Base-by-base conservation (phyloP, 768 basidiomycete genomes). In the Pleurotus djamor region DNA sequence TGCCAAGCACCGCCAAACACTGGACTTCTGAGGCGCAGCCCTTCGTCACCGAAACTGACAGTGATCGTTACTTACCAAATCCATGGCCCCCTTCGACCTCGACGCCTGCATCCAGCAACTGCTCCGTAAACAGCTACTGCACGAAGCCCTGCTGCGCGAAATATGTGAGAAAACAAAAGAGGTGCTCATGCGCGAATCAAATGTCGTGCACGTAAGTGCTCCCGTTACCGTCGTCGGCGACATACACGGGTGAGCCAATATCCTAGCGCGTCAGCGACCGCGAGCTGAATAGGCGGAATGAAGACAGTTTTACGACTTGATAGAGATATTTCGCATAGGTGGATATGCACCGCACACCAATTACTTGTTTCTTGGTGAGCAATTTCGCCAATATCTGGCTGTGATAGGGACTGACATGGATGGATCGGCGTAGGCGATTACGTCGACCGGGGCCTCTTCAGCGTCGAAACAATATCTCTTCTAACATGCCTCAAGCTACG, bases 81-180 rank as follows among this genome's bases (percentile, higher is more conserved):
- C 48, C 69, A 83, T 83, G 82, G 81, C 81, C 58, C 82, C 92
- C 69, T 96, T 98, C 81, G 93, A 98, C 81, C 88, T 98, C 70
- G 95, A 98, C 80, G 93, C 92, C 61, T 98, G 95, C 74, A 98
- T 98, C 69, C 79, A 90, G 67, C 92, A 95, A 68, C 80, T 96
- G 58, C 84, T 94, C 36, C 83, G 88, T 55, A 97, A 97, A 77
- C 95, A 97, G 64, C 86, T 99, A 12, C 80, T 99, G 4, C 96
- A 96, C 66, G 96, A 98, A 76, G 91, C 94, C 1, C 81, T 98
- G 32, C 74, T 99, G 47, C 89, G 95, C 52, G 96, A 99, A 80
- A 98, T 99, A 83, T 98, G 97, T 81, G 96, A 97, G 69, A 98
- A 98, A 77, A 97, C 96, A 13, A 99, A 98, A 71, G 97, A 99